Base-by-base conservation (phyloP, 371 early-diverging fungal species). In the Mucor indicus region DNA sequence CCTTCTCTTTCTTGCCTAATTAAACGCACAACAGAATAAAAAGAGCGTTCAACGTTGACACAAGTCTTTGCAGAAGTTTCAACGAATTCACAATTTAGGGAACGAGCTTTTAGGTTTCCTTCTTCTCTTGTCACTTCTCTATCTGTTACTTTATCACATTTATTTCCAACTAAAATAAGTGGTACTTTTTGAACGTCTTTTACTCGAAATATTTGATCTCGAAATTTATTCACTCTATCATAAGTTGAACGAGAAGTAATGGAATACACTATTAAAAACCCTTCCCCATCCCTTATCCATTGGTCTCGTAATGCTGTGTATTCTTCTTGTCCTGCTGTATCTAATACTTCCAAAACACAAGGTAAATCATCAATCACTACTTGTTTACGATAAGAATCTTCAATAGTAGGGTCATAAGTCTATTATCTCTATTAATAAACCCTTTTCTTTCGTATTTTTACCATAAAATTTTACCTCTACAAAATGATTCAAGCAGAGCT, bases 141-240 rank as follows among this genome's bases (percentile, higher is more conserved):
- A 50, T 92, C 86, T 24, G 78, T 78, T 21, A 81, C 67, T 55
- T 86, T 80, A 62, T 93, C 94, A 44, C 85, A 86, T 75, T 96
- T 96, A 78, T 96, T 98, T 44, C 96, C 98, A 16, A 98, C 90
- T 20, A 98, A 72, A 69, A 95, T 87, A 64, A 95, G 75, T 15
- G 95, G 93, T 16, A 90, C 83, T 44, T 81, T 73, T 24, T 85
- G 85, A 39, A 79, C 64, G 55, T 91, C 92, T 66, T 93, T 93
- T 25, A 93, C 91, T 21, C 92, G 82, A 51, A 75, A 69, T 44
- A 93, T 92, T 63, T 92, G 95, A 50, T 90, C 83, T 39, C 80
- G 67, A 69, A 91, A 92, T 53, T 81, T 77, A 55, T 83, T 81
- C 55, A 92, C 83, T 22, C 89, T 81, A 60, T 92, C 92, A 60